Evolutionary conservation across 2,329 filamentous ascomycete genomes (phyloP), one percentile per base, ranked within the genome.

Genomic region (Pleoardoris graminearum): DNA sequence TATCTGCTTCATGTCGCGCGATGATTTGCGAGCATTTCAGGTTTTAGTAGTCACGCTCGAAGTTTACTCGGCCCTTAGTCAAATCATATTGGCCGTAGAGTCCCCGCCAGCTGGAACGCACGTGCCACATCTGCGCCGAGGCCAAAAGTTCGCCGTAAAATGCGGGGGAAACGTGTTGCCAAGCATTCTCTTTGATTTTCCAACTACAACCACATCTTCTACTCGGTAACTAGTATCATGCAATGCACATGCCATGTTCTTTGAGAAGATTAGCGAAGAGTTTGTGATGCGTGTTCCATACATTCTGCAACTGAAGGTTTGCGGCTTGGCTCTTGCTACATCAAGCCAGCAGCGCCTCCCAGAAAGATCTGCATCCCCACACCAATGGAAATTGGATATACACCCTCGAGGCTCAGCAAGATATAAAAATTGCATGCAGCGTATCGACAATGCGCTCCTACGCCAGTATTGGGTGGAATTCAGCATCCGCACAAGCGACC

Each of bases 121-220:
- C 23, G 33, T 17, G 43, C 44, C 44, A 30, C 32, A 11, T 8
- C 21, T 19, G 23, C 44, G 44, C 44, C n/a, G 33, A 47, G 44
- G 22, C 44, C 44, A 47, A 16, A 47, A 21, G 44, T 47, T 47
- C 44, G 33, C 23, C 23, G 22, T 33, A 37, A 12, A 38, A 30
- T 38, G 44, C 33, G 44, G 44, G 44, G 44, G 21, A 47, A 27
- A 22, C n/a, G 33, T 23, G 23, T 30, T 37, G 33, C 44, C 33
- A 47, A 47, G 44, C 21, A 19, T 36, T 36, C 21, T 21, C 22
- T 12, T 35, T 12, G 19, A n/a, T n/a, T n/a, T n/a, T n/a, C n/a
- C n/a, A n/a, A n/a, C n/a, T n/a, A n/a, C n/a, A n/a, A n/a, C n/a
- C n/a, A n/a, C n/a, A n/a, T n/a, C n/a, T n/a, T n/a, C n/a, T n/a